Conservation (phyloP, 1,284 basidiomycete genomes). For the Exobasidium cylindrosporum region DNA sequence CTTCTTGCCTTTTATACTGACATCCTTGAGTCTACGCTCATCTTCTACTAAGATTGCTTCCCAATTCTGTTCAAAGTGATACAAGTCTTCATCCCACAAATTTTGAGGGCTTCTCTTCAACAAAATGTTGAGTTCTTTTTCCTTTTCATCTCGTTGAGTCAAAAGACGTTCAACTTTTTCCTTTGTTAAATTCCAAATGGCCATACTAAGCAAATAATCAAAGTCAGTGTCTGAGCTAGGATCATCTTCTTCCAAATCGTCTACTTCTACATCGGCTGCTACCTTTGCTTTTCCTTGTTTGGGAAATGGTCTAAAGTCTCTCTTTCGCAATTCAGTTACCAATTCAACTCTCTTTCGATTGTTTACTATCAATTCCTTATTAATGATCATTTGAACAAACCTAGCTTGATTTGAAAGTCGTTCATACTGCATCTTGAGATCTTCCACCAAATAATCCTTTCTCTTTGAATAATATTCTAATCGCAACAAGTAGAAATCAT, state of each 20-base stretch:
- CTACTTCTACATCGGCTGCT: conserved; percentile 65
- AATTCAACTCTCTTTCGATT: conserved; percentile 87
- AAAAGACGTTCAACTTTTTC: conserved; percentile 89
- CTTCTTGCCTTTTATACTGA: conserved; percentile 61
- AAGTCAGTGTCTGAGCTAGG: conserved; percentile 64
- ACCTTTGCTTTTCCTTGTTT: conserved; percentile 69
- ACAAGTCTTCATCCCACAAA: conserved; percentile 88
- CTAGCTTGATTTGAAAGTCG: conserved; percentile 90
- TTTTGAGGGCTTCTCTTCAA: conserved; percentile 76
- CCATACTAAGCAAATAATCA: conserved; percentile 93
- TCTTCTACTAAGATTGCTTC: conserved; percentile 61
- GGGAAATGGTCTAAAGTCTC: conserved; percentile 84
- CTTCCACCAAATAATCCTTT: conserved; percentile 76
- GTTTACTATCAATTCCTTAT: conserved; percentile 80
- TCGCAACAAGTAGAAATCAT: conserved; percentile 88
- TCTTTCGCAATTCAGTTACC: conserved; percentile 74
- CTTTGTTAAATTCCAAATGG: conserved; percentile 88
- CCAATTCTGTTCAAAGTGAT: conserved; percentile 79
- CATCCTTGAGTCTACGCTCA: conserved; percentile 65
- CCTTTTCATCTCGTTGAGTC: conserved; percentile 77
- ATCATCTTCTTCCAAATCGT: conserved; percentile 63
- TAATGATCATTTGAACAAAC: conserved; percentile 94
- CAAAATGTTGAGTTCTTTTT: conserved; percentile 74
- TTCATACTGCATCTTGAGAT: conserved; percentile 79
- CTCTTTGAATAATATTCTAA: conserved; percentile 81